Base-by-base conservation (phyloP, 2,329 filamentous ascomycete species). In the Aspergillus costaricaensis region DNA sequence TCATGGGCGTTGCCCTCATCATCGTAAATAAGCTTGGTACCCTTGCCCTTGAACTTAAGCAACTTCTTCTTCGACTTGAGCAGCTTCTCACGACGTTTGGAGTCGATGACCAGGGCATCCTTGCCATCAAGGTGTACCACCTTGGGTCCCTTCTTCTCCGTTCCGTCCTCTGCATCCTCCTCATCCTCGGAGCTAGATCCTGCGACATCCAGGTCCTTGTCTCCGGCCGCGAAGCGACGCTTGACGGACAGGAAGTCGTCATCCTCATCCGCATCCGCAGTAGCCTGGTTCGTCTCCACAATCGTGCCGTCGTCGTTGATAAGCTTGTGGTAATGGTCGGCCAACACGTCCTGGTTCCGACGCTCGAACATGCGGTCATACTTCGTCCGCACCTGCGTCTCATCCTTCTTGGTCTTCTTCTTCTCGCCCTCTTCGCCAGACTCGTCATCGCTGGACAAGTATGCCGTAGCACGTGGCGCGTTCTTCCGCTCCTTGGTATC, bases 341-440 rank as follows among this genome's bases (percentile, higher is more conserved):
- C 93, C 65, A 99, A 79, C 32, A 99, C 91, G 72, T 97, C 93
- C 77, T 98, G 94, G 77, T 99, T 99, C 68, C 90, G 91, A 62
- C 95, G 85, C 80, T 97, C 94, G 77, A 98, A 97, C 95, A 99
- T 98, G 68, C 92, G 89, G 76, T 99, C 92, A 74, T 96, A 96
- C 76, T 96, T 98, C 32, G 96, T 99, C 63, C 92, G 86, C 17
- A 96, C 91, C 68, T 73, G 68, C 39, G 67, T 68, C 52, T 88
- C 85, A 10, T 83, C 81, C 77, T 88, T 87, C 74, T 85, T 87
- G 62, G 81, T 78, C 60, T 75, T 77, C 70, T 83, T 83, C 36
- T 74, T 70, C 41, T 74, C 80, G 59, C 79, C 80, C 25, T 75
- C 77, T 4, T 74, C 80, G 19, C 80, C 81, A 4, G 76, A 80